Evolutionary conservation across 805 yeast genomes (phyloP).

Genomic region (Cyberlindnera meyerae): DNA sequence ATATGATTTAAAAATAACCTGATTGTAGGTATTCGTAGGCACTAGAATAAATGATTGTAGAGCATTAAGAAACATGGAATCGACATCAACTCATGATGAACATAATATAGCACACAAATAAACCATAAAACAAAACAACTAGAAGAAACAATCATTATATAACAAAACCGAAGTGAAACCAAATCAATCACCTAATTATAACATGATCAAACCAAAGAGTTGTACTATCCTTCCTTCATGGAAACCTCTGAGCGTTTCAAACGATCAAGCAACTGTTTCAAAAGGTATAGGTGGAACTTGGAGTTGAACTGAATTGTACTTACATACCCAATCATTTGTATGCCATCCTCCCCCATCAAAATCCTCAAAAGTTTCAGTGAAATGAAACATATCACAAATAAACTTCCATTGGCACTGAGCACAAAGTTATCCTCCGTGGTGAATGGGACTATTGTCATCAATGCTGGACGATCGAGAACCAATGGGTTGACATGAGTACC

Average conservation of each 20-base stretch:
- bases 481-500: slow-evolving; percentile 20
- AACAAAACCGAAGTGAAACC: too few species aligned
- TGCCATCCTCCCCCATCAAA: slow-evolving; percentile 15
- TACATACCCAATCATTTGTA: slow-evolving; percentile 21
- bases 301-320: slow-evolving; percentile 20
- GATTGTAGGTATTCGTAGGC: too few species aligned
- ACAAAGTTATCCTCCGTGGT: slow-evolving; percentile 19
- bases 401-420: slow-evolving; percentile 16
- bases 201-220: too few species aligned
- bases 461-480: slow-evolving; percentile 20
- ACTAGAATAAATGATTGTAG: too few species aligned
- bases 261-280: slow-evolving; percentile 12
- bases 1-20: slow-evolving; percentile 7
- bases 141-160: too few species aligned
- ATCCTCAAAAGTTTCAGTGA: slow-evolving; percentile 20
- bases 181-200: too few species aligned
- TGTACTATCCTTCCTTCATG: too few species aligned
- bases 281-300: slow-evolving; percentile 19
- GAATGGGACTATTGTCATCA: slow-evolving; percentile 20
- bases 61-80: too few species aligned
- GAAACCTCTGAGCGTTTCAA: too few species aligned
- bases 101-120: too few species aligned
- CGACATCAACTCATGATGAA: too few species aligned
- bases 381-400: slow-evolving; percentile 20
- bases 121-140: too few species aligned